These are phyloP conservation scores for Stephania cephalantha DNA, from an alignment of 164 flowering plant genomes.

Conservation along the genomic window DNA sequence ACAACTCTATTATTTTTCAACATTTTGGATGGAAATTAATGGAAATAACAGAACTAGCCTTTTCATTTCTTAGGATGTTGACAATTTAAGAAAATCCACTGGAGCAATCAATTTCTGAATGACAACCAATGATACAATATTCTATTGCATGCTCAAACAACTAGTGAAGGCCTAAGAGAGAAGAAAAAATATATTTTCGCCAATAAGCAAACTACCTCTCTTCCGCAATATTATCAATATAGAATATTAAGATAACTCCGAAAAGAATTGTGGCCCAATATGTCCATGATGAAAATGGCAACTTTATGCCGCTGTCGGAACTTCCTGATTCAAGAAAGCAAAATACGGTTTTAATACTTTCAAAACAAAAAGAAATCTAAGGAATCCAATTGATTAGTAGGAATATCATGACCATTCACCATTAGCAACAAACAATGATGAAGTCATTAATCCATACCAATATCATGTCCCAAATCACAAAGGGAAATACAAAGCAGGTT, in stretches of 20 bases:
- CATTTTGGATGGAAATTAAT: no score
- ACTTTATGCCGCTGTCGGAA: conserved; percentile 32
- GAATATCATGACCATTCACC: background rate
- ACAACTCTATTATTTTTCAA: no score
- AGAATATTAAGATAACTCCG: conserved; percentile 79
- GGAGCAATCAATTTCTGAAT: no score
- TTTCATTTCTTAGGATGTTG: no score
- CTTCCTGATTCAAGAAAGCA: conserved; percentile 47
- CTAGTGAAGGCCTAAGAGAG: no score
- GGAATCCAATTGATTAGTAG: background rate
- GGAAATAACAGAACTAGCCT: no score
- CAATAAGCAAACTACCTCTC: conserved; percentile 58
- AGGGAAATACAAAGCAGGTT: conserved; percentile 89
- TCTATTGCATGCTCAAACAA: no score
- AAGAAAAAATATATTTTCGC: no score
- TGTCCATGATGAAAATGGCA: conserved; percentile 73
- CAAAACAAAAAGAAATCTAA: background rate
- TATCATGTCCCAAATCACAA: conserved; percentile 93
- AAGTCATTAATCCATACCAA: conserved; percentile 35
- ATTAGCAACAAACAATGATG: conserved; percentile 1
- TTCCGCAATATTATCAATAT: conserved; percentile 87
- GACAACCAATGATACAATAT: no score
- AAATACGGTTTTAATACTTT: background rate
- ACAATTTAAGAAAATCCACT: no score
- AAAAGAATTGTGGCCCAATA: conserved; percentile 65